Percentiles rank a stretch among this genome's conserved stretches.
phyloP scores from a whole-genome alignment of 2,329 filamentous ascomycete genomes.

The Penicillium sp. region DNA sequence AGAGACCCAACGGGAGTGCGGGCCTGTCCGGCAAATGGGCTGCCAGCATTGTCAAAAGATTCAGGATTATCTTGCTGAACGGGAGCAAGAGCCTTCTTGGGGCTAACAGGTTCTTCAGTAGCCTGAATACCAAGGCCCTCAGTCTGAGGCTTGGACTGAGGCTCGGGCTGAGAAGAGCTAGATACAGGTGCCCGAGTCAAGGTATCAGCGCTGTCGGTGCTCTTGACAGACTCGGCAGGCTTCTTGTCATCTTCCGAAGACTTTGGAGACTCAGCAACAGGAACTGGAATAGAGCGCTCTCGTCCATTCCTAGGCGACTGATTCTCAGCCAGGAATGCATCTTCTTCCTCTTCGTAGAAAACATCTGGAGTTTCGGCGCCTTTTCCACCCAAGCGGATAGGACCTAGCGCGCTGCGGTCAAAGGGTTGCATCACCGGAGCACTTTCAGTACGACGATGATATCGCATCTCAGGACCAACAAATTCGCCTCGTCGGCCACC shows the following conservation, averaged over 20 bases:
- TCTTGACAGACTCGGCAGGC: slow-evolving; percentile 19
- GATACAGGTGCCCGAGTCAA: slow-evolving; percentile 23
- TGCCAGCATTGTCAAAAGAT: slow-evolving; percentile 17
- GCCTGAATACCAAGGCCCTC: slow-evolving; percentile 33
- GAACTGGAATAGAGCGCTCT: slow-evolving; percentile 4
- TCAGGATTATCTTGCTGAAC: slow-evolving; percentile 6
- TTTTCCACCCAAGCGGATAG: slow-evolving; percentile 39
- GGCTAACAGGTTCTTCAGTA: slow-evolving; percentile 3
- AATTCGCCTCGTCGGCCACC: slow-evolving; percentile 49
- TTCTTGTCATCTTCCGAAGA: slow-evolving; percentile 18
- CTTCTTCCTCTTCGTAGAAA: slow-evolving; percentile 53
- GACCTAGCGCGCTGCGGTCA: slow-evolving; percentile 43
- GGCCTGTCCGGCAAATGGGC: slow-evolving; percentile 23
- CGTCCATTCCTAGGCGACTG: slow-evolving; percentile 26
- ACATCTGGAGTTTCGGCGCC: slow-evolving; percentile 46
- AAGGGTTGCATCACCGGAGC: slow-evolving; percentile 51
- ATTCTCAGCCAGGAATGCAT: slow-evolving; percentile 47
- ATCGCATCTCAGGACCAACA: slow-evolving; percentile 50
- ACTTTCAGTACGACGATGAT: slow-evolving; percentile 52
- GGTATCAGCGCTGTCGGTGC: slow-evolving; percentile 28
- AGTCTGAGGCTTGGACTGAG: slow-evolving; percentile 5
- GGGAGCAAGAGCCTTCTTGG: neutral
- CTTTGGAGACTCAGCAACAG: neutral
- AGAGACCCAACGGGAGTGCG: slow-evolving; percentile 31
- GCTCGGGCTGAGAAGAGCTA: slow-evolving; percentile 5